Conservation (phyloP, 306 rosid species). For the Glycine tomentella region DNA sequence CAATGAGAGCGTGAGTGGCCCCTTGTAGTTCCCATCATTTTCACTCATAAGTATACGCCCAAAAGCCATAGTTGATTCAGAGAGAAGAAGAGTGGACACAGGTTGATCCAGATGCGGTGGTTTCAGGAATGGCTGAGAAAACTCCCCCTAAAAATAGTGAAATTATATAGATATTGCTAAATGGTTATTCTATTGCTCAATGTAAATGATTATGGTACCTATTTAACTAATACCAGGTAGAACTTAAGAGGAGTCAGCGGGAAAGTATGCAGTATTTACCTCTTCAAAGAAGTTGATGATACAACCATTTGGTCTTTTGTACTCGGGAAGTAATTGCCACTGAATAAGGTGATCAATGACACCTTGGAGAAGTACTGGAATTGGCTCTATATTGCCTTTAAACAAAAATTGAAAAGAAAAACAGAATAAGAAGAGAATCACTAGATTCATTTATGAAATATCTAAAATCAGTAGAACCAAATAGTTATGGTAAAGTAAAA, state of each 20-base stretch:
- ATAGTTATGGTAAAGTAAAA: conserved; percentile 28
- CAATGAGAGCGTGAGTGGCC: conserved; percentile 88
- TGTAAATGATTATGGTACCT: conserved; percentile 36
- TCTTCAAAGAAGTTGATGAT: conserved; percentile 92
- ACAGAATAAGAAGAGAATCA: conserved; percentile 20
- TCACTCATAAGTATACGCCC: conserved; percentile 90
- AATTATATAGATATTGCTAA: conserved; percentile 11
- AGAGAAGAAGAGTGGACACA: conserved; percentile 81
- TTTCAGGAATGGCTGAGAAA: conserved; percentile 96
- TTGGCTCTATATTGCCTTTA: conserved; percentile 85
- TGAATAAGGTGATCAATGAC: conserved; percentile 92
- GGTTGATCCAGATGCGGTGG: conserved; percentile 99
- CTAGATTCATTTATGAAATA: conserved; percentile 5
- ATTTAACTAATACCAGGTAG: conserved; percentile 33
- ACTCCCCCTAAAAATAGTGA: conserved; percentile 70
- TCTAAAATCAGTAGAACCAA: conserved; percentile 9
- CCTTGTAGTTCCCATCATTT: conserved; percentile 94
- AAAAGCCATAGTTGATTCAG: conserved; percentile 91
- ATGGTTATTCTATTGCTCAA: conserved; percentile 38
- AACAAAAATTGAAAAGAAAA: conserved; percentile 24
- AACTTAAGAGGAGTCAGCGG: conserved; percentile 41
- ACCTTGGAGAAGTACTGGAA: conserved; percentile 76
- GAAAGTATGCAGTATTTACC: conserved; percentile 66
- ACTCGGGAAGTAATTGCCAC: conserved; percentile 95
- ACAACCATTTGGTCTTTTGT: conserved; percentile 95